These are phyloP conservation scores for Microstroma glucosiphilum DNA, from an alignment of 1,284 basidiomycete genomes.

Conservation along the genomic window DNA sequence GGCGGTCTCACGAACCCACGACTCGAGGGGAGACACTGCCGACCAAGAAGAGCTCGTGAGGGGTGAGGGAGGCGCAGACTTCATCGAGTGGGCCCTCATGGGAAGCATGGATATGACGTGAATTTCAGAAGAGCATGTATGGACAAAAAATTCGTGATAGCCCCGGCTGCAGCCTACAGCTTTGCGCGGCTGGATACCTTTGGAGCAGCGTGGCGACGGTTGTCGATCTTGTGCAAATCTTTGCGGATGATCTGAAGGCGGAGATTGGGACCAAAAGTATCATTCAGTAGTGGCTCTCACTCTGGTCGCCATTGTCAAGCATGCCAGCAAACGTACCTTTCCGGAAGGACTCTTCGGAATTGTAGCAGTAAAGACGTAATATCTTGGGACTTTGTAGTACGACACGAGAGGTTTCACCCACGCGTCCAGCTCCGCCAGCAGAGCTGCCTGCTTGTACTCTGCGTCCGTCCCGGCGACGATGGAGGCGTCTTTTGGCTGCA, in stretches of 20 bases:
- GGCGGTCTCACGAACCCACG: not conserved
- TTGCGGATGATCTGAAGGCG: not conserved
- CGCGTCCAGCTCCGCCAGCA: conserved; percentile 7
- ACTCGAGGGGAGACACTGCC: not conserved
- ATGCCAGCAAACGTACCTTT: not conserved
- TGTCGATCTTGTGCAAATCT: not conserved
- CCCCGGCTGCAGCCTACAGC: not conserved
- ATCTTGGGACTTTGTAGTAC: conserved; percentile 12
- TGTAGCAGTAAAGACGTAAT: conserved; percentile 8
- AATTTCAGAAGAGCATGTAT: too few species aligned
- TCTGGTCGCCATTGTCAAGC: not conserved
- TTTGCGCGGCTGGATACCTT: not conserved
- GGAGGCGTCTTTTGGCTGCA: not conserved
- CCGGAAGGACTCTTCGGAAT: conserved; percentile 14
- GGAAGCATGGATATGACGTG: not conserved
- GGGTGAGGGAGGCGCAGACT: conserved; percentile 2
- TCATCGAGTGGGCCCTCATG: conserved; percentile 5
- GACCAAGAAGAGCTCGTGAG: not conserved
- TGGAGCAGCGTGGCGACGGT: not conserved
- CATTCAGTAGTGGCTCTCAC: not conserved
- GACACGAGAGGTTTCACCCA: conserved; percentile 2
- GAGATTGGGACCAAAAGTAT: not conserved
- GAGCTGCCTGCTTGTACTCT: conserved; percentile 6
- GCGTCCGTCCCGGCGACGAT: not conserved
- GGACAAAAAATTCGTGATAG: too few species aligned